Percentiles rank a stretch among this genome's conserved stretches.
phyloP scores from a whole-genome alignment of 768 basidiomycete genomes.

The Lentinus brumalis region DNA sequence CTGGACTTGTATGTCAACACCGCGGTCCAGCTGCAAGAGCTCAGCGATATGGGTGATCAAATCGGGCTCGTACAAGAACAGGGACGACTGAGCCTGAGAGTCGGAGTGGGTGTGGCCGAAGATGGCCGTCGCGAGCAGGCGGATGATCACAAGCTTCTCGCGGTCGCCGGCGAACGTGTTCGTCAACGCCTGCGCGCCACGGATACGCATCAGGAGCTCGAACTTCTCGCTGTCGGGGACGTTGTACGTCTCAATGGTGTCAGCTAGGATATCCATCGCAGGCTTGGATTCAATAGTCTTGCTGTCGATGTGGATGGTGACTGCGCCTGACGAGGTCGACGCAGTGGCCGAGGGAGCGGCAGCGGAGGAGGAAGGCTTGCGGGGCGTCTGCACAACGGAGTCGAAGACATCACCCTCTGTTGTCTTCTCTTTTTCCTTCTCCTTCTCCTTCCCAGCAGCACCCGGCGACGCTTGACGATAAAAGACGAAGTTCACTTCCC shows the following conservation, averaged over 20 bases:
- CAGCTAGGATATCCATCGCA: slow-evolving; percentile 77
- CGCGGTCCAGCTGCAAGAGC: slow-evolving; percentile 78
- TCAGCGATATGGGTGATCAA: slow-evolving; percentile 87
- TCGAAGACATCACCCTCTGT: slow-evolving; percentile 50
- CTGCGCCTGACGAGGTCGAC: slow-evolving; percentile 44
- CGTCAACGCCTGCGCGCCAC: slow-evolving; percentile 71
- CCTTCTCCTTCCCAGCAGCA: slow-evolving; percentile 22
- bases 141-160: slow-evolving; percentile 77
- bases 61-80: slow-evolving; percentile 96
- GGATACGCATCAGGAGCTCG: slow-evolving; percentile 84
- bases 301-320: slow-evolving; percentile 64
- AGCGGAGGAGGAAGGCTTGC: slow-evolving; percentile 41
- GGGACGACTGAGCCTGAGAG: slow-evolving; percentile 70
- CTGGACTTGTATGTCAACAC: slow-evolving; percentile 72
- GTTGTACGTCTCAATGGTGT: slow-evolving; percentile 63
- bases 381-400: slow-evolving; percentile 41
- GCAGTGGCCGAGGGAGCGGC: slow-evolving; percentile 35
- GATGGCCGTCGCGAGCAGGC: slow-evolving; percentile 87
- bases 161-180: slow-evolving; percentile 61
- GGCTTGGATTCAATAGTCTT: slow-evolving; percentile 59
- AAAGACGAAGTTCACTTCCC: slow-evolving; percentile 81
- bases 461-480: slow-evolving; percentile 58
- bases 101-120: slow-evolving; percentile 89
- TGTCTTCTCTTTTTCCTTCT: slow-evolving; percentile 43
- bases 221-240: slow-evolving; percentile 85